Evolutionary conservation across 2,329 filamentous ascomycete genomes (phyloP).

Genomic region (Byssothecium circinans): DNA sequence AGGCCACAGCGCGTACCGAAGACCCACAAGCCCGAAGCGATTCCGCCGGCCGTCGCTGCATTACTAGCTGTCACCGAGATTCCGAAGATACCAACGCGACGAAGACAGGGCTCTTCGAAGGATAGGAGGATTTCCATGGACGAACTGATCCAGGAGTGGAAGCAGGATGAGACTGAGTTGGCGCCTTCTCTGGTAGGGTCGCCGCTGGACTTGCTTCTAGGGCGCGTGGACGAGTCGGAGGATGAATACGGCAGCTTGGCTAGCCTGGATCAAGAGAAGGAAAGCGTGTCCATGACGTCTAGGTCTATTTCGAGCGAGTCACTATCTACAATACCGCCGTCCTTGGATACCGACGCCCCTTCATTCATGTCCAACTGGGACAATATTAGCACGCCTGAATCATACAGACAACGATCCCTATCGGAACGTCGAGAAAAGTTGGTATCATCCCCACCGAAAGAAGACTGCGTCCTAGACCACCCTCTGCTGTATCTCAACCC

Average conservation of each 20-base stretch:
- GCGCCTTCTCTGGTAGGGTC: conserved; percentile 48
- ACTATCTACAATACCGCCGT: conserved; percentile 52
- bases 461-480: conserved; percentile 61
- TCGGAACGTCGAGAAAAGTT: conserved; percentile 48
- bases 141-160: conserved; percentile 59
- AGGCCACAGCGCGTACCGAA: conserved; percentile 27
- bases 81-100: conserved; percentile 52
- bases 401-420: conserved; percentile 28
- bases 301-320: conserved; percentile 62
- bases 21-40: conserved; percentile 47
- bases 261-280: conserved; percentile 51
- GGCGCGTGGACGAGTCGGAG: conserved; percentile 54
- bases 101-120: conserved; percentile 45
- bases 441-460: conserved; percentile 51
- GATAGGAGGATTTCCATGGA: conserved; percentile 56
- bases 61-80: conserved; percentile 63
- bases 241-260: conserved; percentile 44
- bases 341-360: conserved; percentile 50
- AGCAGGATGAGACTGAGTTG: conserved; percentile 48
- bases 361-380: conserved; percentile 49
- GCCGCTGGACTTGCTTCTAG: conserved; percentile 58
- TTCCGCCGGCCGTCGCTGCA: conserved; percentile 60
- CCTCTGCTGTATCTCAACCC: conserved; percentile 53
- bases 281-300: conserved; percentile 46
- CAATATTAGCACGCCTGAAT: conserved; percentile 39